Evolutionary conservation across 805 yeast genomes (phyloP).

Genomic region (Spathaspora girioi): DNA sequence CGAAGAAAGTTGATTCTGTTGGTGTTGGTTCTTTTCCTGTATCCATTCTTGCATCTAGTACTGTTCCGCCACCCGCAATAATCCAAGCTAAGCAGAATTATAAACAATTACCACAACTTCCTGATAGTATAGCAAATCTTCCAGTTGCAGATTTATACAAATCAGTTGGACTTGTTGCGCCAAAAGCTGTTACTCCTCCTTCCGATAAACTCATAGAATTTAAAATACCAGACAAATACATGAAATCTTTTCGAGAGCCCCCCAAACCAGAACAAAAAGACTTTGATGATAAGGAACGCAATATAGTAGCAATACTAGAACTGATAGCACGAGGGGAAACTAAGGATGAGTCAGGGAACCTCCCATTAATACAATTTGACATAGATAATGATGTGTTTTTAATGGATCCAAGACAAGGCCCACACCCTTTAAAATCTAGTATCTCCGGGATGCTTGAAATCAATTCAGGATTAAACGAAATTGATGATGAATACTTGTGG

Average conservation of each 20-base stretch:
- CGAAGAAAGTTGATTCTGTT: neutral
- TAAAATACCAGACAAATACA: neutral
- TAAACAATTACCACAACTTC: neutral
- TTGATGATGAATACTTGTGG: conserved; percentile 41
- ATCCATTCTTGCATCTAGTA: neutral
- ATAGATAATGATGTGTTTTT: neutral
- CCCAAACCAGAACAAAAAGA: neutral
- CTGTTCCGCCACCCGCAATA: neutral
- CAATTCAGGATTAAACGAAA: conserved; percentile 30
- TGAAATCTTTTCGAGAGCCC: neutral
- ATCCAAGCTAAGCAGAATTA: neutral
- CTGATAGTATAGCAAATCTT: neutral
- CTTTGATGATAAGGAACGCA: neutral
- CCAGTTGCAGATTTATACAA: neutral
- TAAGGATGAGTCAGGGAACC: neutral
- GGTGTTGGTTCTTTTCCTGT: neutral
- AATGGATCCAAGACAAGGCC: neutral
- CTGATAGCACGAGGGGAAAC: neutral
- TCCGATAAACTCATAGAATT: neutral
- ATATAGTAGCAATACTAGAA: neutral
- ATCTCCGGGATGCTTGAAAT: conserved; percentile 37
- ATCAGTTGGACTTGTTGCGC: neutral
- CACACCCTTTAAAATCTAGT: conserved; percentile 34
- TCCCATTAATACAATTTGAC: neutral
- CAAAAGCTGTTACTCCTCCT: neutral